Evolutionary conservation across 352 stramenopile genomes (phyloP), one percentile per base, ranked within the genome.

Genomic region (Phytophthora melonis): DNA sequence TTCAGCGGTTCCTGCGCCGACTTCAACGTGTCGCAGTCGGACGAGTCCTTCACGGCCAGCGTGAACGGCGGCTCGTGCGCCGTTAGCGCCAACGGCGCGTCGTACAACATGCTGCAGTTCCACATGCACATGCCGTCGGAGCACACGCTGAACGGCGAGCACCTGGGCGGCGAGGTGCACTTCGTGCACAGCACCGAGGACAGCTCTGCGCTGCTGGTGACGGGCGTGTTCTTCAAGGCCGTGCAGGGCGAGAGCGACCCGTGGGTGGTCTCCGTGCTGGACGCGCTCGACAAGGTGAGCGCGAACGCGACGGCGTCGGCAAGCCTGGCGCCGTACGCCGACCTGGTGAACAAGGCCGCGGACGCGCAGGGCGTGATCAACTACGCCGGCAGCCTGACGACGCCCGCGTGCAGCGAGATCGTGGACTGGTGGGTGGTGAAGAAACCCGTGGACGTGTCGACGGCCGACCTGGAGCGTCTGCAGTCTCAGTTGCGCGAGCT

Each of bases 351-450:
- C 21, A 70, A 45, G 10, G 65, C 27, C 3, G 50, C 58, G 21
- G 58, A 61, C 27, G 56, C 47, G 1, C 56, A 75, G 39, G 66
- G 55, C 18, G 41, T 79, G 30, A 80, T 74, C 64, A 91, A 91
- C 76, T 91, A 89, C 72, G 32, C 80, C 5, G 83, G 83, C 13
- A 89, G 83, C n/a, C 76, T 89, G 49, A 91, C 81, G 30, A 87
- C 81, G 5, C 81, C 83, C 3, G 64, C 67, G 25, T 91, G 83
- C 58, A 64, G 47, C 21, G 81, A 89, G 62, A 75, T 73, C 23
- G 82, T 89, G 25, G 74, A 86, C 62, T 89, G 82, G 82, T 89
- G 79, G 79, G 78, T 91, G n/a, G 55, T 91, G 49, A 68, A 82
- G 55, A 80, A 76, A 52, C 78, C 80, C 5, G 57, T 90, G 43